A percentile compares a stretch with the other conserved stretches of the same genome.
Evolutionary conservation across 768 basidiomycete genomes (phyloP).

Genomic region (Multifurca ochricompacta): DNA sequence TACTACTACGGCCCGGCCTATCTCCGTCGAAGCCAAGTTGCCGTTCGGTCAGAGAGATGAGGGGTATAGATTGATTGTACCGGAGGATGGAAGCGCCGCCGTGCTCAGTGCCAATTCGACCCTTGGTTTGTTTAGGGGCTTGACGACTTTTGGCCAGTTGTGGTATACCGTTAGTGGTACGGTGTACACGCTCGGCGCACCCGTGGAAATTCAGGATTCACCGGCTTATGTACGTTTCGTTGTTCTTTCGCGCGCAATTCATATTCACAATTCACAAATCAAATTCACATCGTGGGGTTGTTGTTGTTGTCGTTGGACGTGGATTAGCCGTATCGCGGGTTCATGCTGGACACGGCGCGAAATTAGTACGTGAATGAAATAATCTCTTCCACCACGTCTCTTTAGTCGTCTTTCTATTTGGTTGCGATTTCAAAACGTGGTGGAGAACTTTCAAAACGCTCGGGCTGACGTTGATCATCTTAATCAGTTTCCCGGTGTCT

Average conservation of each 20-base stretch:
- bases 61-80: slow-evolving; percentile 36
- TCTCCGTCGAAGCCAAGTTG: slow-evolving; percentile 26
- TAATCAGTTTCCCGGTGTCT: not conserved
- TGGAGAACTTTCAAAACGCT: not conserved
- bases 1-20: slow-evolving; percentile 29
- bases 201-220: slow-evolving; percentile 35
- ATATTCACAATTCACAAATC: too few relatives aligned
- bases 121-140: slow-evolving; percentile 44
- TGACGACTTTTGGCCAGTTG: slow-evolving; percentile 49
- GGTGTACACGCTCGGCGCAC: slow-evolving; percentile 35
- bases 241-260: not conserved
- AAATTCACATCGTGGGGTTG: too few relatives aligned
- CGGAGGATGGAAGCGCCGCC: slow-evolving; percentile 30
- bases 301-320: not conserved
- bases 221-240: slow-evolving; percentile 39
- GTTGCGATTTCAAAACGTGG: not conserved
- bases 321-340: slow-evolving; percentile 59
- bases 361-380: slow-evolving; percentile 51
- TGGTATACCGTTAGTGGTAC: slow-evolving; percentile 34
- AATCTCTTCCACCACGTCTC: too few relatives aligned
- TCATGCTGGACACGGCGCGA: slow-evolving; percentile 75
- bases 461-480: not conserved
- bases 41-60: slow-evolving; percentile 36
- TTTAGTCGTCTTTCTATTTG: too few relatives aligned
- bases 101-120: slow-evolving; percentile 38